A percentile compares a stretch with the other conserved stretches of the same genome.
Evolutionary conservation across 2,329 filamentous ascomycete species (phyloP).

Genomic region (Byssoonygena ceratinophila): DNA sequence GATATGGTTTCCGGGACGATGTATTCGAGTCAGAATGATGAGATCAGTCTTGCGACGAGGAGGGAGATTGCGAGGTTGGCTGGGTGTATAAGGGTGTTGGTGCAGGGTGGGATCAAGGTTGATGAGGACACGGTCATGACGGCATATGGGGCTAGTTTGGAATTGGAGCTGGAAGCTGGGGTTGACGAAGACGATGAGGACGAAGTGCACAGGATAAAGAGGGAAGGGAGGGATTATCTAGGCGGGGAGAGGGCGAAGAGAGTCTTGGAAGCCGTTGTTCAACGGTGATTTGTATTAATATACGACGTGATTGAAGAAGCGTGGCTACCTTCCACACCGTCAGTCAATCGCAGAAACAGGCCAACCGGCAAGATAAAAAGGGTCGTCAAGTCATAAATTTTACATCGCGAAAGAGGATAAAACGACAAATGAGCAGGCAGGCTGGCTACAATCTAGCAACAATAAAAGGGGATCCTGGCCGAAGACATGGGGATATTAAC

Average conservation of each 20-base stretch:
- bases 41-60: conserved; percentile 64
- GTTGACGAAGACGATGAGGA: conserved; percentile 30
- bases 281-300: neutral
- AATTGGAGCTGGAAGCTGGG: conserved; percentile 45
- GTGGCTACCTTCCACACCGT: too few relatives aligned
- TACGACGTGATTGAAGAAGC: neutral
- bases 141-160: conserved; percentile 72
- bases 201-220: conserved; percentile 21
- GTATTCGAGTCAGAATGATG: conserved; percentile 92
- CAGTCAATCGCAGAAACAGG: neutral
- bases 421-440: neutral
- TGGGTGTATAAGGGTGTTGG: conserved; percentile 69
- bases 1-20: conserved; percentile 75
- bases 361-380: neutral
- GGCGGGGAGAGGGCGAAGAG: conserved; percentile 32
- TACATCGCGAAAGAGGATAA: conserved; percentile 1
- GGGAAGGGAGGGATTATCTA: conserved; percentile 35
- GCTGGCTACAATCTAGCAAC: neutral
- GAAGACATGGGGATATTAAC: neutral
- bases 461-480: neutral
- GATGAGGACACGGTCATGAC: conserved; percentile 80
- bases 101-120: conserved; percentile 70
- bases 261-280: conserved; percentile 24
- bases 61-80: conserved; percentile 77
- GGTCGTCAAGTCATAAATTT: conserved; percentile 5